Percentiles rank a stretch among this genome's conserved stretches.
Conservation (phyloP, 768 basidiomycete genomes). For the Auriscalpium orientale region DNA sequence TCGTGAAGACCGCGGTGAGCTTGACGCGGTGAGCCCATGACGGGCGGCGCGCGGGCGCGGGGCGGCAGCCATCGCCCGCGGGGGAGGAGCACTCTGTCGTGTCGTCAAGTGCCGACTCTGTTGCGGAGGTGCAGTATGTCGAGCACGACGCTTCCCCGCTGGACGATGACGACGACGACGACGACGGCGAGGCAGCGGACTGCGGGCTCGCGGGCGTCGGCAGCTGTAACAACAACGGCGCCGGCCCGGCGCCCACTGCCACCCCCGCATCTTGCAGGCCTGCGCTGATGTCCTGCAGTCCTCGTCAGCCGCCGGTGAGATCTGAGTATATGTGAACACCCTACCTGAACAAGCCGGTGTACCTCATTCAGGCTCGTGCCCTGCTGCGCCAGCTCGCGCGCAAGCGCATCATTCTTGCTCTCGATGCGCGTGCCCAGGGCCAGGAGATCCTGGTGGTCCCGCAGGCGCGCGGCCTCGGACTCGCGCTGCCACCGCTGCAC, state of each 20-base stretch:
- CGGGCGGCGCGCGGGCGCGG: neutral
- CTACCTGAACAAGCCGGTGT: constrained; percentile 7
- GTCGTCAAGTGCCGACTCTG: neutral
- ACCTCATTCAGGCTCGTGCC: constrained; percentile 11
- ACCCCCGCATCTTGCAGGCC: neutral
- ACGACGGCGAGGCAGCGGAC: neutral
- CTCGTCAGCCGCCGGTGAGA: no score
- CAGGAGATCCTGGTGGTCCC: constrained; percentile 10
- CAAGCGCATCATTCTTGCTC: constrained; percentile 6
- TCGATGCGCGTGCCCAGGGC: constrained; percentile 8
- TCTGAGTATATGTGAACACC: neutral
- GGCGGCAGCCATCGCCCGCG: neutral
- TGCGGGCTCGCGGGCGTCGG: neutral
- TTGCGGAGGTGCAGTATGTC: no score
- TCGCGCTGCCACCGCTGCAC: constrained; percentile 9
- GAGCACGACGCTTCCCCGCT: no score
- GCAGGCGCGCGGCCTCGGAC: constrained; percentile 6
- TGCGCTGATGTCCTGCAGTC: neutral
- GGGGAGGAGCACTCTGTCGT: neutral
- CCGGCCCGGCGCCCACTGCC: neutral
- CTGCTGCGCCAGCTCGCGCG: constrained; percentile 12
- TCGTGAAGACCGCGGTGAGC: constrained; percentile 2
- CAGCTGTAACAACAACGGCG: neutral
- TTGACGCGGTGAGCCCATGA: constrained; percentile 5
- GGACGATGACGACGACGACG: no score